Evolutionary conservation across 352 stramenopile genomes (phyloP).

Genomic region (Peronosclerospora sorghi): DNA sequence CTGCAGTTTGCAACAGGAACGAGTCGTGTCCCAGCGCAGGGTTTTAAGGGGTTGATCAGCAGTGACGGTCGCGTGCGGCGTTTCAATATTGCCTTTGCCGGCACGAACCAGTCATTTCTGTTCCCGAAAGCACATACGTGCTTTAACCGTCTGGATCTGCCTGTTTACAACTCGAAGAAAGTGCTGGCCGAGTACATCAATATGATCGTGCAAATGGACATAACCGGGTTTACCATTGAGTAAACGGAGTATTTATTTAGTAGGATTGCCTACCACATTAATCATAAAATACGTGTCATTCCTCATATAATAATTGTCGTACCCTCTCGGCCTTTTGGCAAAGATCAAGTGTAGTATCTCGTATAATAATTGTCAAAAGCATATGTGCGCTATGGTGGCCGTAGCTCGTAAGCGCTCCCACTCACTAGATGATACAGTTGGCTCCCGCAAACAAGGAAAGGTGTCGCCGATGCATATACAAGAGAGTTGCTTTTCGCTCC

Average conservation of each 20-base stretch:
- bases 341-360: too few relatives aligned
- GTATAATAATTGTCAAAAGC: too few relatives aligned
- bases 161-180: slow-evolving; percentile 58
- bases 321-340: too few relatives aligned
- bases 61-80: slow-evolving; percentile 64
- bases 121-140: slow-evolving; percentile 80
- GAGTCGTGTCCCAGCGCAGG: slow-evolving; percentile 66
- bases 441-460: too few relatives aligned
- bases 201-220: slow-evolving; percentile 94
- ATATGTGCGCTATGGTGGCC: too few relatives aligned
- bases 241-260: too few relatives aligned
- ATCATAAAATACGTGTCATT: too few relatives aligned
- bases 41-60: slow-evolving; percentile 78
- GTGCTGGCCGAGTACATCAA: slow-evolving; percentile 64
- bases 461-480: slow-evolving; percentile 2
- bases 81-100: slow-evolving; percentile 69
- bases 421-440: too few relatives aligned
- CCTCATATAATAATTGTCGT: too few relatives aligned
- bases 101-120: slow-evolving; percentile 45
- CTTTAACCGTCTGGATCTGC: slow-evolving; percentile 75
- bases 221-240: slow-evolving; percentile 90
- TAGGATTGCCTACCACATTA: too few relatives aligned
- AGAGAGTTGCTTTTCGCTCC: slow-evolving; percentile 24
- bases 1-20: slow-evolving; percentile 80
- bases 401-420: too few relatives aligned